A percentile compares a stretch with the other conserved stretches of the same genome.
These are phyloP conservation scores for Paxillus ammoniavirescens DNA, from an alignment of 768 basidiomycete species.

Conservation along the genomic window DNA sequence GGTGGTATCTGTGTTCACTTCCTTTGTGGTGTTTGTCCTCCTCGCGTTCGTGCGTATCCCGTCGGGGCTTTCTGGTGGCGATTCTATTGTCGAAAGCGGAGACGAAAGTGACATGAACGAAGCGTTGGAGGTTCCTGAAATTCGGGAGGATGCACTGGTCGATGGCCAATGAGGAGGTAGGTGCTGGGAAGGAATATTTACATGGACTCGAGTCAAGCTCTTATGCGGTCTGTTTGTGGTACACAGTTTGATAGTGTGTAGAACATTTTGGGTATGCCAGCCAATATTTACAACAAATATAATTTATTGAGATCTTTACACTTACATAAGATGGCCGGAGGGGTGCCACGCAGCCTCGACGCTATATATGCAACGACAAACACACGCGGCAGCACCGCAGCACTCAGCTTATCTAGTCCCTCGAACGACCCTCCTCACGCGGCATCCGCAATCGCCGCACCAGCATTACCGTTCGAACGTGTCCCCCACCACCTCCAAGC, in stretches of 20 bases:
- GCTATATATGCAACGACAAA: not conserved
- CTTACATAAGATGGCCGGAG: too few relatives aligned
- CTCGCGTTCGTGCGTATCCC: slow-evolving; percentile 48
- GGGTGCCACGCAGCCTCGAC: too few relatives aligned
- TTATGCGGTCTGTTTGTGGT: too few relatives aligned
- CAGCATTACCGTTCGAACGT: slow-evolving; percentile 7
- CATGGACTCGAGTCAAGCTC: too few relatives aligned
- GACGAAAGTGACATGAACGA: slow-evolving; percentile 1
- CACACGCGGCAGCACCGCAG: not conserved
- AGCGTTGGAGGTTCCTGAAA: not conserved
- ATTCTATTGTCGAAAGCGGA: not conserved
- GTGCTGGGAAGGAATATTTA: too few relatives aligned
- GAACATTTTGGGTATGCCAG: too few relatives aligned
- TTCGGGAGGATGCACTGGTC: slow-evolving; percentile 2
- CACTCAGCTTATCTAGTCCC: not conserved
- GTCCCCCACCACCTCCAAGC: slow-evolving; percentile 61
- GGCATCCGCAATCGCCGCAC: slow-evolving; percentile 5
- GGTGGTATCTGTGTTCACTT: slow-evolving; percentile 45
- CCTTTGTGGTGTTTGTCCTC: slow-evolving; percentile 42
- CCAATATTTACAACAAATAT: too few relatives aligned
- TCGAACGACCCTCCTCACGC: slow-evolving; percentile 8
- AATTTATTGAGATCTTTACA: too few relatives aligned
- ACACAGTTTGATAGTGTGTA: too few relatives aligned
- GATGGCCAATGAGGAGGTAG: slow-evolving; percentile 1
- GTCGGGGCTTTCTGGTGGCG: not conserved